phyloP scores from a whole-genome alignment of 306 rosid genomes.

The Citrullus colocynthis region DNA sequence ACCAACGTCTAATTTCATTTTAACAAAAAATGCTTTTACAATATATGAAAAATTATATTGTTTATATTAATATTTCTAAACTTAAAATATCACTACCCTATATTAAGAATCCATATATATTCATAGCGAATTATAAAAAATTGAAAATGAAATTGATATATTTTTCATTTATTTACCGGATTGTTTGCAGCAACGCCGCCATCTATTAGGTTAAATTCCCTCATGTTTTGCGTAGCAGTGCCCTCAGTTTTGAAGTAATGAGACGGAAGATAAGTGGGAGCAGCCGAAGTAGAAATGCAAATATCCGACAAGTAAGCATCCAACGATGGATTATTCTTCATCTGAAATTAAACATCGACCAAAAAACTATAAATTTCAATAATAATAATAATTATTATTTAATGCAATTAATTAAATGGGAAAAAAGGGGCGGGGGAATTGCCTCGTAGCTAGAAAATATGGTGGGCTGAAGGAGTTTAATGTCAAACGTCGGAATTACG shows the following conservation, averaged over 20 bases:
- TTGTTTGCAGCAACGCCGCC: conserved; percentile 37
- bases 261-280: conserved; percentile 5
- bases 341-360: conserved; percentile 6
- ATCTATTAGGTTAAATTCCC: conserved; percentile 32
- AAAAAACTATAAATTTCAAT: too few species aligned
- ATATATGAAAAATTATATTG: too few species aligned
- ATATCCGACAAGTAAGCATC: conserved; percentile 31
- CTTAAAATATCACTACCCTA: too few species aligned
- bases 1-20: conserved; percentile 24
- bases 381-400: background rate
- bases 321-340: conserved; percentile 2
- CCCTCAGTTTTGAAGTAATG: conserved; percentile 20
- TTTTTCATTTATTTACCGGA: conserved; percentile 15
- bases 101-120: background rate
- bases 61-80: too few species aligned
- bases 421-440: too few species aligned
- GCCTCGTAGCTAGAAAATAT: conserved; percentile 31
- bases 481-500: conserved; percentile 31
- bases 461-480: conserved; percentile 22
- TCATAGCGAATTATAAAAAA: too few species aligned
- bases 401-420: background rate
- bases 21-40: background rate
- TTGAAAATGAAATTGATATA: too few species aligned
- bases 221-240: background rate
- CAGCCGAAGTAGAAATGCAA: conserved; percentile 30